Evolutionary conservation across 2,329 filamentous ascomycete genomes (phyloP), one percentile per base, ranked within the genome.

Genomic region (Herpotrichia juniperi): DNA sequence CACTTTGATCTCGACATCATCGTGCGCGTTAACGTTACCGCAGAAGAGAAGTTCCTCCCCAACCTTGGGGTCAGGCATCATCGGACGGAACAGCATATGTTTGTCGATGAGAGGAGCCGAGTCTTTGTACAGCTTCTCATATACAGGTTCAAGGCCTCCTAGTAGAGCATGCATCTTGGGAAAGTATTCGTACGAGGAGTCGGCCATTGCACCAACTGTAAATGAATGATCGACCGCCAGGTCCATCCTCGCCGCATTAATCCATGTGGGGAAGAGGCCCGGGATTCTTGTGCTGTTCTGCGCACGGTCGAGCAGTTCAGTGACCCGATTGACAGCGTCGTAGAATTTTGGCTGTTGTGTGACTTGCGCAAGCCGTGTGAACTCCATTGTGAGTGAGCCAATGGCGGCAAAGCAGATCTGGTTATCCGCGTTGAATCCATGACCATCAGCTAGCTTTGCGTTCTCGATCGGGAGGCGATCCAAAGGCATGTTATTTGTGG

Each of bases 61-160:
- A 4, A 53, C 48, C 26, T 58, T 45, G 5, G 44, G 54, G 35
- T 71, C 59, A 11, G 69, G 70, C 1, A 72, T 57, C 57, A 70
- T 65, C 14, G 81, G 79, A 10, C 80, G 75, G 63, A 78, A 83
- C 8, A 83, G 68, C 51, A 79, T 76, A 63, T 81, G 68, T 43
- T 77, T 71, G 45, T 76, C 76, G 7, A 78, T 78, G 25, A 77
- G 71, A 8, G 62, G 48, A 46, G 76, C 74, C 2, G 73, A 72
- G 35, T 72, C 76, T 57, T 87, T 82, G 65, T 86, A 91, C 14
- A 86, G 72, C 12, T 80, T 80, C 16, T 76, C 62, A 61, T 83
- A 83, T 9, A 76, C 69, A 0, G 75, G 73, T 4, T 78, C 74
- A 1, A 73, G 57, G 6, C 81, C 80, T 11, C 71, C 69, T 9